Conservation (phyloP, 106 monocot genomes). For the Dendrobium huoshanense region DNA sequence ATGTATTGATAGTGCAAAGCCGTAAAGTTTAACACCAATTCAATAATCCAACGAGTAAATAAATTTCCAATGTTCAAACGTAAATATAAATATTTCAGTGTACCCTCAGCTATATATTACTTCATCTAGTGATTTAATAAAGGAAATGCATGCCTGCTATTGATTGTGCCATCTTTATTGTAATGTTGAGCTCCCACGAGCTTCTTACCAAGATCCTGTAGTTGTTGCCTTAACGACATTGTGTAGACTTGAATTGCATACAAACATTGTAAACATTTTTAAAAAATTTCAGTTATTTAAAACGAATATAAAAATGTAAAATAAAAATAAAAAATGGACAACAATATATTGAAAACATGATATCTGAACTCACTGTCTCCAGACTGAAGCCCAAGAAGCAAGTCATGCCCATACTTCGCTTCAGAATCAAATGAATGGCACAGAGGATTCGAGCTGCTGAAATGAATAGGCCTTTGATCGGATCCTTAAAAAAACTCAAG, state of each 20-base stretch:
- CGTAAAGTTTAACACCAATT: too few species aligned
- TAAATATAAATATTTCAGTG: too few species aligned
- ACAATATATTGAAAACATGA: not conserved
- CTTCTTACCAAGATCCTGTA: constrained; percentile 91
- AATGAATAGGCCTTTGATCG: constrained; percentile 74
- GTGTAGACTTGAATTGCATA: constrained; percentile 55
- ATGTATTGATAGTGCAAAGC: too few species aligned
- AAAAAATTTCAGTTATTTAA: too few species aligned
- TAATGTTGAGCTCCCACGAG: constrained; percentile 91
- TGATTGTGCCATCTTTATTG: constrained; percentile 75
- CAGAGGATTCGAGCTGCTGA: constrained; percentile 69
- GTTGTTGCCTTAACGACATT: constrained; percentile 88
- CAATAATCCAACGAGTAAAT: too few species aligned
- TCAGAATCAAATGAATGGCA: constrained; percentile 89
- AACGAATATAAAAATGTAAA: too few species aligned
- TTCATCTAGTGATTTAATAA: not conserved
- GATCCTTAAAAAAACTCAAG: constrained; percentile 47
- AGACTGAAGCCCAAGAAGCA: constrained; percentile 82
- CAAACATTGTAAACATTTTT: not conserved
- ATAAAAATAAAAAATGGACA: too few species aligned
- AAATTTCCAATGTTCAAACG: too few species aligned
- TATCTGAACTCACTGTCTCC: constrained; percentile 69
- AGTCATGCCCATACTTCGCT: constrained; percentile 93
- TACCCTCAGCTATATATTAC: not conserved
- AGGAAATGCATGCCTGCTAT: constrained; percentile 49